Conservation (phyloP, 2,329 filamentous ascomycete species). For the Coniochaeta ligniaria region DNA sequence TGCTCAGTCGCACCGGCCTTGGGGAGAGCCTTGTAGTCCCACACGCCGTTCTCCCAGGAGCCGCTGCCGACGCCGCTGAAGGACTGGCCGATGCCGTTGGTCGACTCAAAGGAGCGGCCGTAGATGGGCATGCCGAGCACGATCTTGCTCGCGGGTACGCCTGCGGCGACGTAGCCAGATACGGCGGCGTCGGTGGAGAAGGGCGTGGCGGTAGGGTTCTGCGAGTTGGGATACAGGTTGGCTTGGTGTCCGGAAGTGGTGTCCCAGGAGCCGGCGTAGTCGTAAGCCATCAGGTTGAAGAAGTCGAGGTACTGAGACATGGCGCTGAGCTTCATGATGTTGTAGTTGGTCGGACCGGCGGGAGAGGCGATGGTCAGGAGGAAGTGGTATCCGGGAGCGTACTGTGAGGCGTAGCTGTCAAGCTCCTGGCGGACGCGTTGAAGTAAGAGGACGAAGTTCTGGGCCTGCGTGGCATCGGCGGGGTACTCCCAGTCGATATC, state of each 20-base stretch:
- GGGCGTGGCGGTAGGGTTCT: conserved; percentile 53
- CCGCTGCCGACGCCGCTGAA: conserved; percentile 61
- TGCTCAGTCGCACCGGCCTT: conserved; percentile 48
- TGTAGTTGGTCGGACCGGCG: conserved; percentile 40
- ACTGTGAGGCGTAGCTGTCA: conserved; percentile 36
- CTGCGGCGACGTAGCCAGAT: conserved; percentile 54
- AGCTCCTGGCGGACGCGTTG: conserved; percentile 36
- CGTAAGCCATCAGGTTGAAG: conserved; percentile 65
- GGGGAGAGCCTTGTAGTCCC: conserved; percentile 77
- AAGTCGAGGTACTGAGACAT: conserved; percentile 44
- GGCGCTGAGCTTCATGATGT: conserved; percentile 34
- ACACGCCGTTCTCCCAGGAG: conserved; percentile 67
- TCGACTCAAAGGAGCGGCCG: conserved; percentile 60
- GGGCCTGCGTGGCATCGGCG: conserved; percentile 28
- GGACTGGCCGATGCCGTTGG: conserved; percentile 57
- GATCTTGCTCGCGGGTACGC: conserved; percentile 59
- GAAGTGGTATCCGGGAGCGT: conserved; percentile 41
- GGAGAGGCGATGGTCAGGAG: conserved; percentile 46
- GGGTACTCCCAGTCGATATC: conserved; percentile 38
- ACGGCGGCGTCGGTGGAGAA: conserved; percentile 64
- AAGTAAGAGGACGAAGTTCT: conserved; percentile 38
- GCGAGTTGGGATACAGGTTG: conserved; percentile 55
- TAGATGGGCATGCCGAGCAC: conserved; percentile 77
- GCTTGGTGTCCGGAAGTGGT: conserved; percentile 58
- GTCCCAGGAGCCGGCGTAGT: conserved; percentile 66